These are phyloP conservation scores for Colletotrichum destructivum DNA, from an alignment of 2,329 filamentous ascomycete species.

Conservation along the genomic window DNA sequence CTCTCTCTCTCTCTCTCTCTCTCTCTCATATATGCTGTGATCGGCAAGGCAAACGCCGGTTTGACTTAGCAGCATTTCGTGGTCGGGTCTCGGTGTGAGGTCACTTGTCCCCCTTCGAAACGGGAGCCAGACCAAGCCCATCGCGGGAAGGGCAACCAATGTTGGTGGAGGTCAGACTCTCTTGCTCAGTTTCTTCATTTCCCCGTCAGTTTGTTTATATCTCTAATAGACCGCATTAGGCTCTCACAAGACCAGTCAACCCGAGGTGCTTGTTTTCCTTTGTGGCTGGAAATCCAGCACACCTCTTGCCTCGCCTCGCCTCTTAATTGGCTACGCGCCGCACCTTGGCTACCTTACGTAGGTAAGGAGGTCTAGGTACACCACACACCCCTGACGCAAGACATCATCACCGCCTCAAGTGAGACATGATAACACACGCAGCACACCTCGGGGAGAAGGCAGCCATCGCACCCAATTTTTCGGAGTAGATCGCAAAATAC, in stretches of 20 bases:
- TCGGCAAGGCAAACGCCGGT: conserved; percentile 30
- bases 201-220: neutral
- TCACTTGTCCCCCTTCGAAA: conserved; percentile 21
- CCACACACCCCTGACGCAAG: conserved; percentile 6
- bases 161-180: conserved; percentile 4
- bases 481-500: neutral
- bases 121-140: neutral
- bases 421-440: conserved; percentile 26
- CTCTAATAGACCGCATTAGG: neutral
- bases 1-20: neutral
- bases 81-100: conserved; percentile 35
- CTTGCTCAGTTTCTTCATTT: conserved; percentile 5
- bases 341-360: neutral
- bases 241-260: conserved; percentile 5
- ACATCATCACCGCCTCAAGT: conserved; percentile 22
- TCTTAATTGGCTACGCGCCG: neutral
- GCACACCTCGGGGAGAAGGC: neutral
- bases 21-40: conserved; percentile 19
- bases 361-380: too few species aligned
- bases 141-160: neutral
- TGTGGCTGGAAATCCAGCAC: conserved; percentile 25
- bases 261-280: conserved; percentile 17
- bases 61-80: conserved; percentile 31
- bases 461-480: neutral
- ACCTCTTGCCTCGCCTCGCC: conserved; percentile 14